Evolutionary conservation across 768 basidiomycete species (phyloP).

Genomic region (Amanita rimosa): DNA sequence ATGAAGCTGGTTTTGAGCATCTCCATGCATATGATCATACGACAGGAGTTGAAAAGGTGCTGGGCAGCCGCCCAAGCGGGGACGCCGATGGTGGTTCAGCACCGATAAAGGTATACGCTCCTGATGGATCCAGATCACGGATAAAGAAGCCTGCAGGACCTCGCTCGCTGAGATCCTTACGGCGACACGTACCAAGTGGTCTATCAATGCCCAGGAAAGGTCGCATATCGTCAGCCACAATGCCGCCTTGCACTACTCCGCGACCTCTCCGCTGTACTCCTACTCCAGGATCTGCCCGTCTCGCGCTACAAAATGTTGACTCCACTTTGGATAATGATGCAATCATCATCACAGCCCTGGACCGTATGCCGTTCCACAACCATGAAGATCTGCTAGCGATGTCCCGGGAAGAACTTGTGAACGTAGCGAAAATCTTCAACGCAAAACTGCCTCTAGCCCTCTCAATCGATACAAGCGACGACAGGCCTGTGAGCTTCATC

Average conservation of each 20-base stretch:
- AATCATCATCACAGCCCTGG: constrained; percentile 52
- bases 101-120: constrained; percentile 1
- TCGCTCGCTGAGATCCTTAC: neutral
- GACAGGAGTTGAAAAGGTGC: neutral
- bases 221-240: neutral
- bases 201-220: neutral
- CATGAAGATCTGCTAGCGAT: constrained; percentile 64
- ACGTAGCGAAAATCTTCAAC: constrained; percentile 45
- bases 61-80: neutral
- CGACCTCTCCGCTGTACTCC: neutral
- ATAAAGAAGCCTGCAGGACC: constrained; percentile 1
- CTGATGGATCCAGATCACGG: constrained; percentile 1
- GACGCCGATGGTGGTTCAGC: neutral
- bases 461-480: constrained; percentile 33
- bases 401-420: constrained; percentile 39
- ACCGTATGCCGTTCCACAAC: constrained; percentile 54
- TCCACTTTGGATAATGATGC: constrained; percentile 35
- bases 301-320: constrained; percentile 55
- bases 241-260: constrained; percentile 1
- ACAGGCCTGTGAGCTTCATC: constrained; percentile 30
- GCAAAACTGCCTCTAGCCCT: constrained; percentile 38
- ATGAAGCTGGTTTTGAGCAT: constrained; percentile 4
- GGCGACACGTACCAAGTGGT: neutral
- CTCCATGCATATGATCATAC: constrained; percentile 3
- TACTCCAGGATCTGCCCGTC: constrained; percentile 17